These are phyloP conservation scores for Rhynchosporium agropyri DNA, from an alignment of 2,329 filamentous ascomycete species.

Conservation along the genomic window DNA sequence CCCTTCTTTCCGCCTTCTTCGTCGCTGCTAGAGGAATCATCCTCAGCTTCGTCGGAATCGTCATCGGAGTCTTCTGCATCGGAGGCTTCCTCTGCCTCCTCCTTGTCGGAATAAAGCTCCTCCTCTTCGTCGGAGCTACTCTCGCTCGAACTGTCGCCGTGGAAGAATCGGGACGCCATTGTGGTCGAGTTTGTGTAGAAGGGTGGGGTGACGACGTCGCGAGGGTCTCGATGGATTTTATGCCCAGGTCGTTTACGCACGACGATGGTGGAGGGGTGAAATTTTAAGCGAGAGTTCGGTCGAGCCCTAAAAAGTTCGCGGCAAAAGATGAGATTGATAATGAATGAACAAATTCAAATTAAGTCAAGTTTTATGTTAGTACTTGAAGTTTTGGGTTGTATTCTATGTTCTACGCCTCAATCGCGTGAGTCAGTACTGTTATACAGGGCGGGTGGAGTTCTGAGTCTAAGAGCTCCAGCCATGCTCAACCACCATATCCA, in stretches of 20 bases:
- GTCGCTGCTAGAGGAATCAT: constrained; percentile 63
- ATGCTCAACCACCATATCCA: constrained; percentile 5
- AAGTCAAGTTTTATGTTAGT: not conserved
- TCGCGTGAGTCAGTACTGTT: not conserved
- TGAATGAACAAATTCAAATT: not conserved
- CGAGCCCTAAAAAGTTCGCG: constrained; percentile 11
- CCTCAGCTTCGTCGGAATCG: constrained; percentile 57
- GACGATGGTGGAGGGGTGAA: constrained; percentile 42
- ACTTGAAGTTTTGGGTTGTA: not conserved
- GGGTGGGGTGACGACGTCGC: constrained; percentile 5
- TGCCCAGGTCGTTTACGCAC: constrained; percentile 17
- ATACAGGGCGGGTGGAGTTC: not conserved
- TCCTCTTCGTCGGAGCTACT: constrained; percentile 93
- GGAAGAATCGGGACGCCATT: constrained; percentile 96
- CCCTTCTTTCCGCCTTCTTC: constrained; percentile 65
- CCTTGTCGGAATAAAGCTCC: constrained; percentile 83
- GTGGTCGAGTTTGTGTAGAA: constrained; percentile 26
- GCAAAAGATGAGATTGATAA: constrained; percentile 1
- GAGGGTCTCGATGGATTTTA: constrained; percentile 14
- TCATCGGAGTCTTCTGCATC: constrained; percentile 49
- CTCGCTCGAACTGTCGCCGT: constrained; percentile 93
- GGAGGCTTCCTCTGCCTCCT: constrained; percentile 59
- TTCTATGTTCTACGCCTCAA: not conserved
- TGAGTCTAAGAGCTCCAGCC: not conserved
- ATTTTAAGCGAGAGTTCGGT: constrained; percentile 13